phyloP scores from a whole-genome alignment of 257 asterid genomes.

The Primulina huaijiensis region DNA sequence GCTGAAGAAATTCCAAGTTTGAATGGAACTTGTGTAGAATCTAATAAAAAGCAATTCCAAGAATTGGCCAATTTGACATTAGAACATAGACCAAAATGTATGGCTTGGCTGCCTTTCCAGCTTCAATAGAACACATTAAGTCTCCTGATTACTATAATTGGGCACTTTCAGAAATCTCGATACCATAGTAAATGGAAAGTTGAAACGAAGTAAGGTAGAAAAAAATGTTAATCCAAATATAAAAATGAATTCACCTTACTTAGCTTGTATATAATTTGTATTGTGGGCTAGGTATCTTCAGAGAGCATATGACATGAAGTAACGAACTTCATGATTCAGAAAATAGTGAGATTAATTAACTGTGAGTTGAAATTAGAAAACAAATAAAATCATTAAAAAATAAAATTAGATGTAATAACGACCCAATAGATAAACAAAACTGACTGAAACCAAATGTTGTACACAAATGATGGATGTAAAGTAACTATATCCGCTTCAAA shows the following conservation, averaged over 20 bases:
- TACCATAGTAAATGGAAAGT: background rate
- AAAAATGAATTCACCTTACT: background rate
- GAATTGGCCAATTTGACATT: background rate
- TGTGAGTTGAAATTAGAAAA: background rate
- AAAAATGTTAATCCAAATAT: background rate
- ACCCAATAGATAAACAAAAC: conserved; percentile 1
- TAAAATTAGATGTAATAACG: background rate
- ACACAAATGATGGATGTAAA: conserved; percentile 4
- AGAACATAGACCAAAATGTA: background rate
- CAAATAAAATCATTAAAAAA: background rate
- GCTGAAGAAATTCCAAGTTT: background rate
- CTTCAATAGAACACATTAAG: no score
- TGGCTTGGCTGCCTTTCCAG: background rate
- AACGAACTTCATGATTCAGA: background rate
- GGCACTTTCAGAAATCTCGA: background rate
- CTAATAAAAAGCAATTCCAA: background rate
- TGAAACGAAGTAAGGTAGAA: background rate
- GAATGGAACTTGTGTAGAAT: background rate
- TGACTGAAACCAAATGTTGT: background rate
- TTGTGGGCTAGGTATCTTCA: conserved; percentile 4
- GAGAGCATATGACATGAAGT: conserved; percentile 6
- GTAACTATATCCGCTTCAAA: background rate
- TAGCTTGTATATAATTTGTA: background rate
- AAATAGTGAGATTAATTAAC: background rate
- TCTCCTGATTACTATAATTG: background rate